phyloP scores from a whole-genome alignment of 2,329 filamentous ascomycete genomes.

The Calonectria montana region DNA sequence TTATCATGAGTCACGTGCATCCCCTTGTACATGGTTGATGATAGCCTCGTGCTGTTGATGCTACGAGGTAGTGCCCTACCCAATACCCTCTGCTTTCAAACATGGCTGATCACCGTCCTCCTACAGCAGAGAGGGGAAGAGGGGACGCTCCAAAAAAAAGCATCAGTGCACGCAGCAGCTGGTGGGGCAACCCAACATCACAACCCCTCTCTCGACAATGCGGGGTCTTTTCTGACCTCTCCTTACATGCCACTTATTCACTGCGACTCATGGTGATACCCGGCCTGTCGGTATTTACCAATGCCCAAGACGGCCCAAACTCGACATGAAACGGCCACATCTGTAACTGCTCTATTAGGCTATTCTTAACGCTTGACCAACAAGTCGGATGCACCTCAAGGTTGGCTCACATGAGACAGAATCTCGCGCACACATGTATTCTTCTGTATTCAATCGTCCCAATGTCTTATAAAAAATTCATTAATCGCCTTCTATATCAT shows the following conservation, averaged over 20 bases:
- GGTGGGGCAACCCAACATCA: constrained; percentile 15
- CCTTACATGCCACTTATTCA: neutral
- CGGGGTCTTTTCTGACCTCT: constrained; percentile 14
- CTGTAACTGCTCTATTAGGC: neutral
- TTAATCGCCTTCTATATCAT: neutral
- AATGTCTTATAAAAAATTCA: neutral
- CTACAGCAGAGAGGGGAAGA: neutral
- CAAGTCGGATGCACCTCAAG: neutral
- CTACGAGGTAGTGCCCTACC: neutral
- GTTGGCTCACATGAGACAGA: neutral
- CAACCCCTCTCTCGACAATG: constrained; percentile 10
- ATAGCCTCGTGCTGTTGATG: neutral
- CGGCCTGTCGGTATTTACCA: neutral
- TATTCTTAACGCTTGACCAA: neutral
- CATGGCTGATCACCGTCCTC: neutral
- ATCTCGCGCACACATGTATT: neutral
- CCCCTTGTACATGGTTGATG: neutral
- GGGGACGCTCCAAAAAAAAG: constrained; percentile 18
- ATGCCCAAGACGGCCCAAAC: neutral
- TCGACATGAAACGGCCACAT: neutral
- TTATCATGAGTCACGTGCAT: neutral
- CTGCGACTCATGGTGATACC: neutral
- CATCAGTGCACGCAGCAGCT: neutral
- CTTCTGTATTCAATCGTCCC: neutral
- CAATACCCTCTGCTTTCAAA: neutral